phyloP scores from a whole-genome alignment of 768 basidiomycete species.

The Xerocomus brunneocitrinus region DNA sequence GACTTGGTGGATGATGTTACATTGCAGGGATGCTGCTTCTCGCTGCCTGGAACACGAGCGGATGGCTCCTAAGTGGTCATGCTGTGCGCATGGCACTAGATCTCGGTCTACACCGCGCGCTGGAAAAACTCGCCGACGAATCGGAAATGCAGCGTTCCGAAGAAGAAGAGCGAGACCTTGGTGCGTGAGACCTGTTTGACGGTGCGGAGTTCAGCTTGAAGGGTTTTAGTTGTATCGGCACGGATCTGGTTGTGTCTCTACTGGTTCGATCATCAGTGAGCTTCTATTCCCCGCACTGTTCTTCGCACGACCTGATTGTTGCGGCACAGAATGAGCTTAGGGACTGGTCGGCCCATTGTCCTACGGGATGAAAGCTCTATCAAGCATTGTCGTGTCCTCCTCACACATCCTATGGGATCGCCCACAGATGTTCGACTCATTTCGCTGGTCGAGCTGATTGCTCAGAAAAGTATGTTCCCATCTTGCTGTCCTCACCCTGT shows the following conservation, averaged over 20 bases:
- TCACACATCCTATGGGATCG: constrained; percentile 82
- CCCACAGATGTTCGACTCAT: constrained; percentile 87
- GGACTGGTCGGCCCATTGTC: constrained; percentile 86
- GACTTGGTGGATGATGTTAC: constrained; percentile 1
- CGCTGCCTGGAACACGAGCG: constrained; percentile 91
- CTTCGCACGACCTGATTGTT: constrained; percentile 10
- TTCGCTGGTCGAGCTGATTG: constrained; percentile 84
- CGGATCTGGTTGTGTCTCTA: constrained; percentile 93
- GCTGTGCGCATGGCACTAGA: constrained; percentile 96
- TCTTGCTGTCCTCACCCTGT: background rate
- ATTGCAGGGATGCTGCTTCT: constrained; percentile 79
- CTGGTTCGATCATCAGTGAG: constrained; percentile 94
- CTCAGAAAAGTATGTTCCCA: constrained; percentile 70
- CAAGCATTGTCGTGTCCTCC: constrained; percentile 73
- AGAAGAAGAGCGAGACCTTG: constrained; percentile 84
- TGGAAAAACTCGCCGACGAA: constrained; percentile 85
- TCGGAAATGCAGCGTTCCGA: constrained; percentile 58
- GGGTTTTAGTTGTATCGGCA: constrained; percentile 71
- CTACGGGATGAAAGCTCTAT: constrained; percentile 87
- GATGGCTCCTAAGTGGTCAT: constrained; percentile 93
- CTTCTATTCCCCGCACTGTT: constrained; percentile 7
- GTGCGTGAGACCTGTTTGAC: constrained; percentile 36
- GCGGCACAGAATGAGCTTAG: constrained; percentile 72
- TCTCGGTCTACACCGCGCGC: constrained; percentile 85
- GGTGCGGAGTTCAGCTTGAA: constrained; percentile 1